Evolutionary conservation across 345 rosid genomes (phyloP), one percentile per base, ranked within the genome.

Genomic region (Noccaea bulbosa): DNA sequence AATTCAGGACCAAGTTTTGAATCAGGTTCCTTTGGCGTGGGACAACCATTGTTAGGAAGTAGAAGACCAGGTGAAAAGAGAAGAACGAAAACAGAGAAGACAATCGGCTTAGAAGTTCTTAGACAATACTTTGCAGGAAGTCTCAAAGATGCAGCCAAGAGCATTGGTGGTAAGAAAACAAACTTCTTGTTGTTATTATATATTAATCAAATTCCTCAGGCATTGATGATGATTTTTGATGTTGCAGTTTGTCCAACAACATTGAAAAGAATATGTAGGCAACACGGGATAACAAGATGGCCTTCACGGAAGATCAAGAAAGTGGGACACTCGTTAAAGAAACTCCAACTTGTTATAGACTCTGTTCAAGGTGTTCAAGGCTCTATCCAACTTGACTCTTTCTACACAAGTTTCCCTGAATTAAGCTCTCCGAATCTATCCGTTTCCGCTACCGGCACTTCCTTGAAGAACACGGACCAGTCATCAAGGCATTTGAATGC

Each of bases 191-290:
- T 24, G 11, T 20, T 20, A 48, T 27, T 27, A 33, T n/a, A n/a
- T n/a, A n/a, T n/a, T 12, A 6, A 33, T 22, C 30, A 17, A 53
- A 8, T 1, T 47, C 35, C 37, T 52, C 6, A 34, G 27, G 46
- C 8, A 68, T 4, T 62, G 38, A 69, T 52, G 43, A 5, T 15
- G 53, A 0, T 67, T 68, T 30, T 52, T 62, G 24, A 6, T 65
- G 72, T 64, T 87, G 77, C 95, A 94, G 99, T 91, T 71, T 94
- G 97, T 69, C 99, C 99, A 9, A 94, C 97, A 40, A 94, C 99
- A 7, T 78, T 94, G 81, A 91, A 94, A 80, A 81, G 96, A 84
- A 93, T 93, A 78, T 93, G 97, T 81, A 89, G 97, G 56, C 93
- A 85, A 73, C 92, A 93, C 50, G 97, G 99, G 10, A 89, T 94